Evolutionary conservation across 441 rosid genomes (phyloP), one percentile per base, ranked within the genome.

Genomic region (Erodium texanum): DNA sequence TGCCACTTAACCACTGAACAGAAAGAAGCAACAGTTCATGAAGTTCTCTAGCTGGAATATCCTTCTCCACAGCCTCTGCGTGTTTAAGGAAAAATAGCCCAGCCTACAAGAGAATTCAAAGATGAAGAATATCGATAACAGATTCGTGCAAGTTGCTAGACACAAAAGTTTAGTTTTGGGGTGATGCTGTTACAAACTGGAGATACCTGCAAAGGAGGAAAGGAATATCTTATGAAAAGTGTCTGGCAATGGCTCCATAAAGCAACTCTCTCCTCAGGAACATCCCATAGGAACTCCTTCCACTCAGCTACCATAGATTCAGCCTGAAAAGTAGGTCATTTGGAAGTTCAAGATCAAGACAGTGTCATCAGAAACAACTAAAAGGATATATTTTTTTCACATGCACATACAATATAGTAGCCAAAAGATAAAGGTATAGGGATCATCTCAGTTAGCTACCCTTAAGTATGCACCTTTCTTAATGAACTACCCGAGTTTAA

Each of bases 281-380:
- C 97, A 85, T 94, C 99, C 99, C 99, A 94, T 63, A 94, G 99
- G 80, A 94, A 94, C 76, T 92, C 98, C 80, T 87, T 92, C 99
- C 99, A 94, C 84, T 92, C 99, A 43, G 90, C 91, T 72, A 90
- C 98, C 98, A 94, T 86, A 74, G 98, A 88, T 82, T 94, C 99
- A 67, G 97, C 99, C 99, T 95, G 79, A 71, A 80, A 73, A 41
- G 54, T 68, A 74, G 48, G 54, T 15, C 38, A 59, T 67, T 29
- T 16, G 48, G 54, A 2, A 23, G 45, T 70, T 61, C 27, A 70
- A 29, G 34, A 58, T 19, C 61, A 43, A n/a, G n/a, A n/a, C n/a
- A n/a, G n/a, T 65, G 58, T 20, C 63, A 72, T 64, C 24, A 56
- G 62, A 56, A 56, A 56, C 62, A 56, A 14, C 62, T 56, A 56